phyloP scores from a whole-genome alignment of 2,329 filamentous ascomycete genomes.

The Hymenotorrendiella dingleyae region DNA sequence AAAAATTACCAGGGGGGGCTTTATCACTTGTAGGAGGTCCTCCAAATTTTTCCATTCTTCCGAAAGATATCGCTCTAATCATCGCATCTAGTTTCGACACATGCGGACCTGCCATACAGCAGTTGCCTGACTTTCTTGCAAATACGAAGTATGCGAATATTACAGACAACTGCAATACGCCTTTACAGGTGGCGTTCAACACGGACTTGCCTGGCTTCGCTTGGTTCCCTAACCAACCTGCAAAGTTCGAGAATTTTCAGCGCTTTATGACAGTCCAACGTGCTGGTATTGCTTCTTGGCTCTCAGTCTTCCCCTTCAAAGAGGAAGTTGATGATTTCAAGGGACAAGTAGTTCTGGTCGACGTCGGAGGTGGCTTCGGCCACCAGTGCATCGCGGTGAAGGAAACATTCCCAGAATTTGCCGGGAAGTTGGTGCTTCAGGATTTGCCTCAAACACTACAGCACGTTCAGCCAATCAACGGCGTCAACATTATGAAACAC shows the following conservation, averaged over 20 bases:
- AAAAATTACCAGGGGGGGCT: not conserved
- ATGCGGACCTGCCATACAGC: slow-evolving; percentile 22
- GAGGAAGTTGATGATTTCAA: not conserved
- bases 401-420: not conserved
- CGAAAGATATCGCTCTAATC: not conserved
- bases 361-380: slow-evolving; percentile 37
- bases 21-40: not conserved
- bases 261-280: slow-evolving; percentile 8
- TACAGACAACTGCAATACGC: slow-evolving; percentile 3
- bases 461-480: slow-evolving; percentile 23
- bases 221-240: slow-evolving; percentile 6
- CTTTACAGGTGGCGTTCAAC: slow-evolving; percentile 6
- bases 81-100: slow-evolving; percentile 15
- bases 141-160: slow-evolving; percentile 17
- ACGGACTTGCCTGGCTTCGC: slow-evolving; percentile 8
- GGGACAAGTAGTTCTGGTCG: slow-evolving; percentile 30
- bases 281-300: not conserved
- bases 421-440: slow-evolving; percentile 33
- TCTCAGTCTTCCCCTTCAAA: slow-evolving; percentile 4
- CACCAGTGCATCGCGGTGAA: slow-evolving; percentile 28
- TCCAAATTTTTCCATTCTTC: not conserved
- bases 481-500: slow-evolving; percentile 26
- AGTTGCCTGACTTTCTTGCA: slow-evolving; percentile 28
- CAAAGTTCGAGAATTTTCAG: slow-evolving; percentile 4
- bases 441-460: slow-evolving; percentile 28